phyloP scores from a whole-genome alignment of 805 yeast genomes.

The Wickerhamiella sorbophila region DNA sequence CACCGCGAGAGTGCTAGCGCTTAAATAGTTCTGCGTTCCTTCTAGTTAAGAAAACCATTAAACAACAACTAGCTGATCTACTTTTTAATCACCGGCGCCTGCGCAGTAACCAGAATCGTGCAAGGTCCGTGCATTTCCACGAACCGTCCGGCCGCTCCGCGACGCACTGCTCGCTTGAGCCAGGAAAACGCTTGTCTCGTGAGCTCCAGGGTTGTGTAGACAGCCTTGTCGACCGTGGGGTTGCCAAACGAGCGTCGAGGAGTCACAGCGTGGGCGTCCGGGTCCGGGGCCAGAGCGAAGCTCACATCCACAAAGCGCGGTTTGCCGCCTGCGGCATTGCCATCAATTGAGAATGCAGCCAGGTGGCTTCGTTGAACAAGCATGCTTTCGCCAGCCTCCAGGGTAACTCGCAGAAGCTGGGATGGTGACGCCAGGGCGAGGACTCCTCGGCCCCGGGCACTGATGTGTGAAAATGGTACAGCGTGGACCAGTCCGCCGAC shows the following conservation, averaged over 20 bases:
- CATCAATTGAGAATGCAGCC: slow-evolving; percentile 28
- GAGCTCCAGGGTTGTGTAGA: neutral
- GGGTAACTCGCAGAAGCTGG: slow-evolving; percentile 27
- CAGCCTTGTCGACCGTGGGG: neutral
- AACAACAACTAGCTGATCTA: neutral
- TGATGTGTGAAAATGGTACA: slow-evolving; percentile 23
- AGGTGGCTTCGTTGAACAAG: slow-evolving; percentile 29
- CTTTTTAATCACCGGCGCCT: slow-evolving; percentile 1
- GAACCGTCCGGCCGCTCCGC: slow-evolving; percentile 5
- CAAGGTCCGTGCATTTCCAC: slow-evolving; percentile 16
- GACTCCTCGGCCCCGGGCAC: slow-evolving; percentile 33
- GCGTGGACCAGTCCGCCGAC: slow-evolving; percentile 13
- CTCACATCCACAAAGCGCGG: slow-evolving; percentile 4
- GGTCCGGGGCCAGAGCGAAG: slow-evolving; percentile 2
- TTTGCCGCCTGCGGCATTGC: slow-evolving; percentile 9
- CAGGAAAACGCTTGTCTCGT: neutral
- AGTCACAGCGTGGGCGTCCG: neutral
- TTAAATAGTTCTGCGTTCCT: neutral
- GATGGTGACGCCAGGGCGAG: slow-evolving; percentile 31
- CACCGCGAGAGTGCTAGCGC: slow-evolving; percentile 8
- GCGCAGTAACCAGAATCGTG: slow-evolving; percentile 15
- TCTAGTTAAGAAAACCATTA: no score
- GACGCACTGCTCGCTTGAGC: neutral
- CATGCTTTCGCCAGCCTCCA: slow-evolving; percentile 29
- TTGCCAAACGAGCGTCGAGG: neutral